phyloP scores from a whole-genome alignment of 345 rosid species.

The Salix suchowensis region DNA sequence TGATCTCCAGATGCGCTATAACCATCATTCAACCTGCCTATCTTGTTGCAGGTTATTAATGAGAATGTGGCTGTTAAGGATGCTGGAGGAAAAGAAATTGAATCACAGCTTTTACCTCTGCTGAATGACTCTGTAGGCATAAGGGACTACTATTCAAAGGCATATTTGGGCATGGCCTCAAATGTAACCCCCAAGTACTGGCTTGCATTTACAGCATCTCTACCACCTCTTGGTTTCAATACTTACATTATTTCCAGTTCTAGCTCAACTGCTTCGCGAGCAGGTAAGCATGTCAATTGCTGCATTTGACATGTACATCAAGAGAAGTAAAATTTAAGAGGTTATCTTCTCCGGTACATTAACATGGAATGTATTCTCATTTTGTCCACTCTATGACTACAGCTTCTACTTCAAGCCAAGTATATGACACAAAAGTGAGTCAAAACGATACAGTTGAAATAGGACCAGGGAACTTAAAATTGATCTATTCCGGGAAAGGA shows the following conservation, averaged over 20 bases:
- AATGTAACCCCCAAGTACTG: slow-evolving; percentile 51
- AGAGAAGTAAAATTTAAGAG: not conserved
- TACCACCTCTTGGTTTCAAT: slow-evolving; percentile 89
- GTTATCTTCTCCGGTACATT: slow-evolving; percentile 5
- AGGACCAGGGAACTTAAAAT: slow-evolving; percentile 77
- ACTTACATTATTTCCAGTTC: slow-evolving; percentile 59
- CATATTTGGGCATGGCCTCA: slow-evolving; percentile 60
- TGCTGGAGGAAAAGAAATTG: slow-evolving; percentile 60
- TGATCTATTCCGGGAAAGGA: slow-evolving; percentile 52
- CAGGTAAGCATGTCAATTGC: slow-evolving; percentile 39
- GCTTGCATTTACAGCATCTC: slow-evolving; percentile 80
- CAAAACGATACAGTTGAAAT: slow-evolving; percentile 45
- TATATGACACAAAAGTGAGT: slow-evolving; percentile 32
- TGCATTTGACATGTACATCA: not conserved
- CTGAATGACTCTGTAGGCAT: slow-evolving; percentile 43
- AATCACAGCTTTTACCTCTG: slow-evolving; percentile 75
- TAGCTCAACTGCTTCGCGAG: slow-evolving; percentile 25
- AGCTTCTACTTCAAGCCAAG: slow-evolving; percentile 16
- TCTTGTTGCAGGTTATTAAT: slow-evolving; percentile 49
- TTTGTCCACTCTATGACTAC: not conserved
- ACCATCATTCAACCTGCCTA: not conserved
- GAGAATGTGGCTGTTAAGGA: slow-evolving; percentile 57
- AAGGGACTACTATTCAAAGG: slow-evolving; percentile 56
- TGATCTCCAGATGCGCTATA: not conserved
- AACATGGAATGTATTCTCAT: not conserved